Evolutionary conservation across 257 asterid species (phyloP).

Genomic region (Cinchona pubescens): DNA sequence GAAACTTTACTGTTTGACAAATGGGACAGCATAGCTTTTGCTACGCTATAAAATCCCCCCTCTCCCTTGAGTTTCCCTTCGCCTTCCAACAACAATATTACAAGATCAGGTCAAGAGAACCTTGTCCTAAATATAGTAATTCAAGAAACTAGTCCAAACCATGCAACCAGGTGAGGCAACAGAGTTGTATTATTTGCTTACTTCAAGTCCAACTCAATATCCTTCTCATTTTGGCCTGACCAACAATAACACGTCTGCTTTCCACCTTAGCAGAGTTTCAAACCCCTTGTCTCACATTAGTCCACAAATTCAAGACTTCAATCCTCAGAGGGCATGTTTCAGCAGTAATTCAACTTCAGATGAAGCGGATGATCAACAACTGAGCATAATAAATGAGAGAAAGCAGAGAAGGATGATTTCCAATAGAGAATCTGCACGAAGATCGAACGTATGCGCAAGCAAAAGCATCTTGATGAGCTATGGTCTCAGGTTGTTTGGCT

Average conservation of each 20-base stretch:
- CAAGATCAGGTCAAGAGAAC: slow-evolving; percentile 23
- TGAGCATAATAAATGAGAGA: slow-evolving; percentile 69
- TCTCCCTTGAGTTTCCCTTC: slow-evolving; percentile 41
- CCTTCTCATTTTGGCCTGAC: slow-evolving; percentile 40
- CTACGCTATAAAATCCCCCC: slow-evolving; percentile 55
- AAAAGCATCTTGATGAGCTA: slow-evolving; percentile 82
- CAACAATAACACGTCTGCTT: slow-evolving; percentile 32
- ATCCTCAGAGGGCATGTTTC: slow-evolving; percentile 49
- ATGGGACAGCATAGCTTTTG: slow-evolving; percentile 40
- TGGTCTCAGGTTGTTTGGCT: slow-evolving; percentile 87
- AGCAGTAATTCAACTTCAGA: slow-evolving; percentile 90
- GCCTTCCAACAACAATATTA: slow-evolving; percentile 36
- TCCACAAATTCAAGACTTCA: slow-evolving; percentile 60
- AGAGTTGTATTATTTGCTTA: slow-evolving; percentile 51
- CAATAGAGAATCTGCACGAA: slow-evolving; percentile 77
- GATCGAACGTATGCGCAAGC: slow-evolving; percentile 96
- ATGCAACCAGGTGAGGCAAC: slow-evolving; percentile 67
- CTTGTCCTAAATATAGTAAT: slow-evolving; percentile 4
- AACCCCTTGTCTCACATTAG: slow-evolving; percentile 43
- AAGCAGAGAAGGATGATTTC: slow-evolving; percentile 88
- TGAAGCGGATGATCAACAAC: slow-evolving; percentile 73
- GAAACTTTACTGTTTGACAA: slow-evolving; percentile 43
- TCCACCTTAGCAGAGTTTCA: slow-evolving; percentile 40
- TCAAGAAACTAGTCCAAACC: slow-evolving; percentile 19
- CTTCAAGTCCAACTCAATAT: slow-evolving; percentile 49